Evolutionary conservation across 2,329 filamentous ascomycete species (phyloP).

Genomic region (Alternaria conjuncta): DNA sequence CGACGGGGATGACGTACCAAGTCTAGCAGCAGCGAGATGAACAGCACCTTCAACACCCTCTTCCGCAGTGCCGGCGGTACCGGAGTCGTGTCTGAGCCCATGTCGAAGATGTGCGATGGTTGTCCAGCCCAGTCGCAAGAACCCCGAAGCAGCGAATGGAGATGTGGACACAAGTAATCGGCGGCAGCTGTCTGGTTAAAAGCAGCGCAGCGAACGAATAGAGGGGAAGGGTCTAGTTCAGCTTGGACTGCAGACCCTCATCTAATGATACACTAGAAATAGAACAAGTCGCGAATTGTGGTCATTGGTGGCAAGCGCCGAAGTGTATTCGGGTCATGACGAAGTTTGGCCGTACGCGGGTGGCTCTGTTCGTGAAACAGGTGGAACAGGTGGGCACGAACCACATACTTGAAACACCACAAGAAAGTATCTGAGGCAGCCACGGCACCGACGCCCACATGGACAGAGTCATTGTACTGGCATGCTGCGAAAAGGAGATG

Average conservation of each 20-base stretch:
- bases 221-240: constrained; percentile 19
- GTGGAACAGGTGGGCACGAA: constrained; percentile 20
- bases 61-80: constrained; percentile 65
- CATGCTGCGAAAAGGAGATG: not conserved
- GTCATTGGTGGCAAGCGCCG: constrained; percentile 11
- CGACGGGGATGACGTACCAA: constrained; percentile 65
- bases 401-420: constrained; percentile 20
- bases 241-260: constrained; percentile 13
- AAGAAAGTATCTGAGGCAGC: constrained; percentile 16
- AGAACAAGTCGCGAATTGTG: constrained; percentile 15
- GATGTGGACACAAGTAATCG: constrained; percentile 15
- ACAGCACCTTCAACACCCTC: constrained; percentile 83
- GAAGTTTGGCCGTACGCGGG: constrained; percentile 11
- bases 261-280: constrained; percentile 20
- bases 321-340: constrained; percentile 23
- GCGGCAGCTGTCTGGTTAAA: constrained; percentile 24
- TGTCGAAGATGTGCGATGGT: constrained; percentile 7
- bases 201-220: constrained; percentile 19
- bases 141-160: not conserved
- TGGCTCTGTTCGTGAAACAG: constrained; percentile 22
- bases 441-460: not conserved
- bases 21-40: constrained; percentile 87
- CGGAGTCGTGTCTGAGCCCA: constrained; percentile 37
- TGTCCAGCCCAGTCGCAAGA: constrained; percentile 1
- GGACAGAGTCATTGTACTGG: constrained; percentile 13